These are phyloP conservation scores for Lunasporangiospora selenospora DNA, from an alignment of 192 early-diverging fungal genomes.

Conservation along the genomic window DNA sequence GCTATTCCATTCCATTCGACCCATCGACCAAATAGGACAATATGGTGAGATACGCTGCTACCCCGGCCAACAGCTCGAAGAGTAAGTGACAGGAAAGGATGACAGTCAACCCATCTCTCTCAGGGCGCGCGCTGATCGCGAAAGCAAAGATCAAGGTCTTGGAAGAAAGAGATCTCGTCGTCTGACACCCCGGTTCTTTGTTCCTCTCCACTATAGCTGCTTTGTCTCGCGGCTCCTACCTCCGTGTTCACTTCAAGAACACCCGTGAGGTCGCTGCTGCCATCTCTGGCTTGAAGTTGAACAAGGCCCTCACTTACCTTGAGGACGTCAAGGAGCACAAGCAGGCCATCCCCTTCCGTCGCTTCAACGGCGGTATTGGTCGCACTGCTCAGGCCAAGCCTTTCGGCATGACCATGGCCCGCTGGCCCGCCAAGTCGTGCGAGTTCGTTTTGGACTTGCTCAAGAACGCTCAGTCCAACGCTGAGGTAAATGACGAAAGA, in stretches of 20 bases:
- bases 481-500: conserved; percentile 85
- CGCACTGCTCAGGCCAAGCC: conserved; percentile 97
- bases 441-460: conserved; percentile 93
- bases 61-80: conserved; percentile 82
- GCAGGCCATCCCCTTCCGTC: conserved; percentile 96
- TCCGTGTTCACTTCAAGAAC: conserved; percentile 98
- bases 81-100: conserved; percentile 54
- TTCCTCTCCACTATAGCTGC: conserved; percentile 75
- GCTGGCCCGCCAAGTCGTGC: conserved; percentile 98
- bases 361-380: conserved; percentile 97
- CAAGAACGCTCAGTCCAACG: conserved; percentile 98
- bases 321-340: conserved; percentile 96
- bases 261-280: conserved; percentile 95
- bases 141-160: too few species aligned
- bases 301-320: conserved; percentile 92
- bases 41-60: conserved; percentile 87
- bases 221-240: conserved; percentile 91
- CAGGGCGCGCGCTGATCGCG: too few species aligned
- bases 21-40: conserved; percentile 53
- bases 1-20: too few species aligned
- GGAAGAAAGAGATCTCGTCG: too few species aligned
- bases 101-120: too few species aligned
- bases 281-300: conserved; percentile 91
- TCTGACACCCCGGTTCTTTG: too few species aligned
- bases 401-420: conserved; percentile 79